Evolutionary conservation across 2,329 filamentous ascomycete species (phyloP), one percentile per base, ranked within the genome.

Genomic region (Tolypocladium nubicola): DNA sequence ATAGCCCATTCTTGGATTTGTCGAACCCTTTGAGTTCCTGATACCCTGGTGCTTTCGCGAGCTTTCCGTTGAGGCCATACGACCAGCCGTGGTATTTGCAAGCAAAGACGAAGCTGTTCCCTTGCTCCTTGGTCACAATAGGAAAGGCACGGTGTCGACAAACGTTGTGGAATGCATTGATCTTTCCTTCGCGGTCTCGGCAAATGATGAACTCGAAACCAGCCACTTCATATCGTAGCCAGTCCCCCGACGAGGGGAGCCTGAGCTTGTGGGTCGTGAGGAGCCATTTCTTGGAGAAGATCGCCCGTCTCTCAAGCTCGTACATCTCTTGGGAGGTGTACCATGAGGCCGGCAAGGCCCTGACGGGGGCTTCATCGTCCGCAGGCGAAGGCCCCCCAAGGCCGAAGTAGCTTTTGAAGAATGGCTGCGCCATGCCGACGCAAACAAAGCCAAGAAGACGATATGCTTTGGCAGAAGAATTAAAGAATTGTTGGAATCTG

Each of bases 61-160:
- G 72, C 53, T 79, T 78, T 16, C 82, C 83, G 35, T 73, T 75
- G 2, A 82, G 71, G 50, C 81, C 79, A 60, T 85, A 85, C 2
- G 79, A 82, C 82, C 83, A 86, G 47, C 81, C 82, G 63, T 85
- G 82, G 63, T 85, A 85, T 58, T 79, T 78, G 72, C 83, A 86
- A 0, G 78, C 73, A 41, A 86, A 75, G 40, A 85, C 76, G 61
- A 70, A 75, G 53, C 75, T 75, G 47, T 74, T 74, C 3, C 83
- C 83, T 11, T 74, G 68, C 3, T 78, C 73, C 49, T 76, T 74
- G 4, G 72, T 75, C 10, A 83, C 79, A 10, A 85, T 76, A 0
- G 81, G 80, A 63, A 80, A 86, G 26, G 83, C 83, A 8, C 83
- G 75, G 66, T 85, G 83, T 2, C 83, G 72, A 68, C 83, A 85